Evolutionary conservation across 2,329 filamentous ascomycete species (phyloP), one percentile per base, ranked within the genome.

Genomic region (Microdochium nivale): DNA sequence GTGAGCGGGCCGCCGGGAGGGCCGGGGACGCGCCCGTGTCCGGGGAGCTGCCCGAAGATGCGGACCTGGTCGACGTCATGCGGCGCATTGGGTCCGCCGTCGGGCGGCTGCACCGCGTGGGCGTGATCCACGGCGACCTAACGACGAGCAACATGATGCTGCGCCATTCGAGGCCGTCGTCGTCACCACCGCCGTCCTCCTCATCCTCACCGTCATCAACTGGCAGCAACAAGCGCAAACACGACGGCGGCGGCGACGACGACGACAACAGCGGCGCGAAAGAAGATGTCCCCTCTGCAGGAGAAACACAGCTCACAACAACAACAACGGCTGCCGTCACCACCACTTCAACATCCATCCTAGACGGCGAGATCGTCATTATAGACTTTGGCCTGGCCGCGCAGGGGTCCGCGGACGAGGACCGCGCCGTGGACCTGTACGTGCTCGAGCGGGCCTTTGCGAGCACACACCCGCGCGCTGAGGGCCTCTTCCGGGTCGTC

Each of bases 111-210:
- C 94, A 99, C 74, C 79, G 78, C 51, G 78, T 83, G n/a, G 92
- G 92, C 16, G 81, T 97, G 52, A 84, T 96, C 53, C 94, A 99
- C 72, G 94, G 94, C 40, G 94, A 99, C 72, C 70, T 99, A 71
- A 99, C 94, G 54, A 99, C 91, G 56, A 96, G 91, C 71, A 99
- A 99, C 70, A 78, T 99, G 72, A 96, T 99, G 86, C 66, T 97
- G 58, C 67, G 81, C 54, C 74, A 76, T 14, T 63, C 62, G 21
- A 21, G 40, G 40, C 9, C 8, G 14, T 21, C 40, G 19, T 44
- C 40, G 14, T 19, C 40, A 13, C 3, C 40, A n/a, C n/a, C n/a
- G n/a, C n/a, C n/a, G n/a, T n/a, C n/a, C n/a, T n/a, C n/a, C n/a
- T n/a, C n/a, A n/a, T n/a, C n/a, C n/a, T n/a, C 14, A 11, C 13